phyloP scores from a whole-genome alignment of 2,329 filamentous ascomycete genomes.

The Helicocarpus griseus region DNA sequence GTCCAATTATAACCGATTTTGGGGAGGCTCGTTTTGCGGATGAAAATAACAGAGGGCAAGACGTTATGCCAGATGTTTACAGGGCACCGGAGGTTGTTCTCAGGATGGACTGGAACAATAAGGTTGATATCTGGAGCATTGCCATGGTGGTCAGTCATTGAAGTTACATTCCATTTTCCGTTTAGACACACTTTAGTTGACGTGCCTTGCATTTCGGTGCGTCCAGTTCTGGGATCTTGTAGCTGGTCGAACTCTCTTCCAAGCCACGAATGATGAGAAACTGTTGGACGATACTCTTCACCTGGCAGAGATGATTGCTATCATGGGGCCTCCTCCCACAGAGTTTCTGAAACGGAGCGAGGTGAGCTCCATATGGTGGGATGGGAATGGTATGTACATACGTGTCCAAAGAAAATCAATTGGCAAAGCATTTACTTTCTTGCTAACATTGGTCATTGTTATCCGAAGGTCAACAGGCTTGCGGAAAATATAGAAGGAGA shows the following conservation, averaged over 20 bases:
- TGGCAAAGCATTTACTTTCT: background rate
- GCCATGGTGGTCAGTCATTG: conserved; percentile 15
- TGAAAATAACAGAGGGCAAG: conserved; percentile 1
- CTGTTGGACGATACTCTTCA: conserved; percentile 5
- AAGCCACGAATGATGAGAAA: conserved; percentile 1
- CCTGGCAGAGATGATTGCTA: conserved; percentile 5
- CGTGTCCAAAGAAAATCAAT: background rate
- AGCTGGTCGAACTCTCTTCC: conserved; percentile 2
- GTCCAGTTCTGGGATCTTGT: conserved; percentile 6
- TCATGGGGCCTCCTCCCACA: conserved; percentile 4
- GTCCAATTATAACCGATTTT: conserved; percentile 10
- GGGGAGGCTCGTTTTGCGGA: conserved; percentile 4
- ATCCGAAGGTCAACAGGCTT: too few species aligned
- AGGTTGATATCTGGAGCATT: conserved; percentile 18
- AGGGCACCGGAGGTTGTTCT: conserved; percentile 17
- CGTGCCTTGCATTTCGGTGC: background rate
- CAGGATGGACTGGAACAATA: conserved; percentile 16
- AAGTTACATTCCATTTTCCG: background rate
- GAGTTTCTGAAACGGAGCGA: conserved; percentile 5
- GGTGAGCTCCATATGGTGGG: conserved; percentile 3
- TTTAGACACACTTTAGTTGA: background rate
- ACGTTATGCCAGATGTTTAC: conserved; percentile 16
- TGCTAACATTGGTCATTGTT: conserved; percentile 2
- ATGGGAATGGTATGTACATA: conserved; percentile 3
- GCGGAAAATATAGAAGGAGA: background rate